These are phyloP conservation scores for Cladophialophora psammophila DNA, from an alignment of 2,329 filamentous ascomycete species.

Conservation along the genomic window DNA sequence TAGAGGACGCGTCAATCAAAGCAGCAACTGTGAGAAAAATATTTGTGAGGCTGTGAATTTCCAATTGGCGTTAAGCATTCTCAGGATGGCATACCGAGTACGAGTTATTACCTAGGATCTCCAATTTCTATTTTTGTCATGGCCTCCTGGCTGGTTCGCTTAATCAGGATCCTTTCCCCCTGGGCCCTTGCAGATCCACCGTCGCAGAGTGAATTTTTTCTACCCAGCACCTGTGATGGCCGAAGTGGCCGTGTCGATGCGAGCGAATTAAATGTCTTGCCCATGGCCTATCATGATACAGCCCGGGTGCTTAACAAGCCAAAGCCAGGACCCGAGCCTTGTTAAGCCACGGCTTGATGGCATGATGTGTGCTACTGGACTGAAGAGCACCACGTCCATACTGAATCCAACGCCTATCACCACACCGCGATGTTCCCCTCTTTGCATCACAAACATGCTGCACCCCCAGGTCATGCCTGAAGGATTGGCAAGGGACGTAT, in stretches of 20 bases:
- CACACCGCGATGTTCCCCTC: background rate
- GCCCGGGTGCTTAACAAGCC: background rate
- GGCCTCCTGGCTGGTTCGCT: conserved; percentile 27
- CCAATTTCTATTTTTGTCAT: conserved; percentile 32
- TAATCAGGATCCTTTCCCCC: conserved; percentile 18
- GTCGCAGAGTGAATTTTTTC: conserved; percentile 18
- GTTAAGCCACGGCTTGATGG: conserved; percentile 1
- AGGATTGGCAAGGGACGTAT: background rate
- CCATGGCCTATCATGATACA: background rate
- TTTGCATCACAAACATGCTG: conserved; percentile 28
- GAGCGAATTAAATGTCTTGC: conserved; percentile 14
- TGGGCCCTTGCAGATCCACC: conserved; percentile 14
- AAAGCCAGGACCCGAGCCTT: conserved; percentile 10
- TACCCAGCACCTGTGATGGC: conserved; percentile 2
- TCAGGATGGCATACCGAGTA: background rate
- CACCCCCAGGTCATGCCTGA: conserved; percentile 1
- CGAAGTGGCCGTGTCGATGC: conserved; percentile 14
- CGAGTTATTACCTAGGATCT: background rate
- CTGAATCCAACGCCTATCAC: background rate
- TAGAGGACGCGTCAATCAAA: conserved; percentile 8
- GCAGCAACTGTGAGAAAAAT: conserved; percentile 5
- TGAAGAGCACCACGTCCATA: background rate
- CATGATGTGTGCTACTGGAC: background rate
- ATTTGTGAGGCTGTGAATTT: conserved; percentile 32
- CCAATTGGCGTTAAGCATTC: conserved; percentile 11